phyloP scores from a whole-genome alignment of 345 rosid genomes.

The Corymbia maculata region DNA sequence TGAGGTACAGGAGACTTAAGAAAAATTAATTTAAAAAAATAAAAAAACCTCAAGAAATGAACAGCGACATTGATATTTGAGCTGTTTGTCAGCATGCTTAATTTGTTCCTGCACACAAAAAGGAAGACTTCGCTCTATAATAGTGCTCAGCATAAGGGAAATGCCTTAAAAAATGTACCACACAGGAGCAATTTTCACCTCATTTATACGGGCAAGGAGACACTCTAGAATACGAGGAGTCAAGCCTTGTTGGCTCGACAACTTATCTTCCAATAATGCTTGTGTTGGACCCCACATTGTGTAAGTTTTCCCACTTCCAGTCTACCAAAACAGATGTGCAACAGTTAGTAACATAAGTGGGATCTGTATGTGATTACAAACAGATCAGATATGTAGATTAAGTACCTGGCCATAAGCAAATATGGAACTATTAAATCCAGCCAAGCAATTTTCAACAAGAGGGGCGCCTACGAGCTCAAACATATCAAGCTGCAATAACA shows the following conservation, averaged over 20 bases:
- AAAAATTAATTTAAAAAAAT: background rate
- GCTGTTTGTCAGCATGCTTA: constrained; percentile 76
- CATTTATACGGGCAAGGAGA: constrained; percentile 78
- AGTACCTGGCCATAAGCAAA: constrained; percentile 97
- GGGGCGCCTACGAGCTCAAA: constrained; percentile 87
- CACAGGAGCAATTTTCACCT: constrained; percentile 35
- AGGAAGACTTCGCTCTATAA: background rate
- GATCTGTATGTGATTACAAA: background rate
- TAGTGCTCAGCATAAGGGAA: background rate
- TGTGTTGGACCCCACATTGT: constrained; percentile 99
- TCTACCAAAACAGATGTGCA: constrained; percentile 22
- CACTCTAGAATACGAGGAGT: constrained; percentile 83
- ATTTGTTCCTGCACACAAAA: constrained; percentile 60
- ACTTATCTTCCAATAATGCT: constrained; percentile 53
- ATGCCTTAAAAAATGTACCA: background rate
- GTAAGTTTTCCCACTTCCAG: constrained; percentile 96
- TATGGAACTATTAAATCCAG: constrained; percentile 97
- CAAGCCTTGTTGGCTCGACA: constrained; percentile 67
- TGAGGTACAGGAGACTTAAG: background rate
- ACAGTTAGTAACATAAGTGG: background rate
- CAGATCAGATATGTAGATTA: background rate
- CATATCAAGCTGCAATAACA: constrained; percentile 50
- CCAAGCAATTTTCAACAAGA: constrained; percentile 88
- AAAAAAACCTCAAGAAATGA: constrained; percentile 83
- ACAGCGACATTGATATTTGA: constrained; percentile 90